These are phyloP conservation scores for Saturnispora silvae DNA, from an alignment of 805 yeast genomes.

Conservation along the genomic window DNA sequence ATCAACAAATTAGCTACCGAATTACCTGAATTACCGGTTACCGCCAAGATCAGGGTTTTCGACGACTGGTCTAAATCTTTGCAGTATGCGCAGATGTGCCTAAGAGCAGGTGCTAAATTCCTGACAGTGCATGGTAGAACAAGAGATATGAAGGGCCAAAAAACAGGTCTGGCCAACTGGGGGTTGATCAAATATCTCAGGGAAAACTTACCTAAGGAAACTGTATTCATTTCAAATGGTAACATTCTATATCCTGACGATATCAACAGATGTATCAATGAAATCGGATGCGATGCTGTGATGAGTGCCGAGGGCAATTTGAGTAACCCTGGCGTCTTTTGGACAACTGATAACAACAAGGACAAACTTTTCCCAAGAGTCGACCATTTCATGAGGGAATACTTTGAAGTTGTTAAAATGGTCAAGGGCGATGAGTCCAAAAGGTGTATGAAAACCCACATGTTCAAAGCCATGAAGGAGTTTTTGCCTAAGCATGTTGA, in stretches of 20 bases:
- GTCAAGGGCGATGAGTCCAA: constrained; percentile 63
- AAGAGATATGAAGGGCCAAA: constrained; percentile 95
- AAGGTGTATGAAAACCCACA: constrained; percentile 82
- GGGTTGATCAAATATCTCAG: constrained; percentile 58
- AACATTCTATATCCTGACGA: constrained; percentile 88
- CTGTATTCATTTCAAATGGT: constrained; percentile 91
- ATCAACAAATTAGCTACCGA: constrained; percentile 67
- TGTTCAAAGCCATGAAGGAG: constrained; percentile 78
- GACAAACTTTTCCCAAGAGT: constrained; percentile 77
- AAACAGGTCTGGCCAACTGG: constrained; percentile 96
- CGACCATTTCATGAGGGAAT: constrained; percentile 73
- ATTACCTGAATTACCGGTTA: constrained; percentile 61
- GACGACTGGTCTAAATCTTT: constrained; percentile 76
- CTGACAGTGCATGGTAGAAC: constrained; percentile 92
- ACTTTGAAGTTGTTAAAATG: constrained; percentile 66
- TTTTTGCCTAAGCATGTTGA: constrained; percentile 71
- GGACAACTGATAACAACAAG: constrained; percentile 37
- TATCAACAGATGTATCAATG: constrained; percentile 53
- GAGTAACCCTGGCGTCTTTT: constrained; percentile 87
- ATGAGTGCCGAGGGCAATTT: constrained; percentile 97
- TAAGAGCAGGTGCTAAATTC: constrained; percentile 91
- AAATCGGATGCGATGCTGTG: constrained; percentile 72
- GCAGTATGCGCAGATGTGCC: constrained; percentile 78
- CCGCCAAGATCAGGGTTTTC: constrained; percentile 89
- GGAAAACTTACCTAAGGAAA: constrained; percentile 66